These are phyloP conservation scores for Chalaropsis ovoidea DNA, from an alignment of 2,329 filamentous ascomycete genomes.

Conservation along the genomic window DNA sequence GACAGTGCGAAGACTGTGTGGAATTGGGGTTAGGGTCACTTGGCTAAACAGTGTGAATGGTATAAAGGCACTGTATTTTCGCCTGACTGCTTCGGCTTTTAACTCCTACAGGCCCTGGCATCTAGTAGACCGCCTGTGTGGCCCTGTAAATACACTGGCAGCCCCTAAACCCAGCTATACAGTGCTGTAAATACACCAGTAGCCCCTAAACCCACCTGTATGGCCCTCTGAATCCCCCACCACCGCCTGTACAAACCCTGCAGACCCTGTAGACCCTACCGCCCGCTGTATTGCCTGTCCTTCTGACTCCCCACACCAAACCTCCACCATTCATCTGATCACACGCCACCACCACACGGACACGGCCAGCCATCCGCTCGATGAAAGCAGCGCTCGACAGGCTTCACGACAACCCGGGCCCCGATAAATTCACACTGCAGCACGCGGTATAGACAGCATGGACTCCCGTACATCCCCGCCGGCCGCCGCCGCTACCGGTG, in stretches of 20 bases:
- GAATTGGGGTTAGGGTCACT: not conserved
- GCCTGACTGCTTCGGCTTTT: not conserved
- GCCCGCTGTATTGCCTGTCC: not conserved
- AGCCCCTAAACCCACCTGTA: too few species aligned
- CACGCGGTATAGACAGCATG: not conserved
- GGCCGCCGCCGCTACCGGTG: not conserved
- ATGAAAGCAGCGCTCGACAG: too few species aligned
- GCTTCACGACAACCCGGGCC: too few species aligned
- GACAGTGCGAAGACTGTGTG: not conserved
- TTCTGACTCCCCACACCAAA: not conserved
- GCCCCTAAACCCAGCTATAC: too few species aligned
- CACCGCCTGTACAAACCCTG: too few species aligned
- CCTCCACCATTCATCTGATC: too few species aligned
- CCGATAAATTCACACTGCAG: too few species aligned
- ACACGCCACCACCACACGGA: too few species aligned
- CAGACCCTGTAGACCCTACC: not conserved
- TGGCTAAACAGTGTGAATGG: not conserved
- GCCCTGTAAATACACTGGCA: not conserved
- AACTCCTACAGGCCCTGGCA: not conserved
- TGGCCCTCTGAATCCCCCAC: not conserved
- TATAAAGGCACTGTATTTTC: not conserved
- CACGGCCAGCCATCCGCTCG: too few species aligned
- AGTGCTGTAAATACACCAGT: not conserved
- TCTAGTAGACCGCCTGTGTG: not conserved
- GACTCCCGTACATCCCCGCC: not conserved